Percentiles rank a stretch among this genome's conserved stretches.
Conservation (phyloP, 345 rosid species). For the Gynandropsis gynandra region DNA sequence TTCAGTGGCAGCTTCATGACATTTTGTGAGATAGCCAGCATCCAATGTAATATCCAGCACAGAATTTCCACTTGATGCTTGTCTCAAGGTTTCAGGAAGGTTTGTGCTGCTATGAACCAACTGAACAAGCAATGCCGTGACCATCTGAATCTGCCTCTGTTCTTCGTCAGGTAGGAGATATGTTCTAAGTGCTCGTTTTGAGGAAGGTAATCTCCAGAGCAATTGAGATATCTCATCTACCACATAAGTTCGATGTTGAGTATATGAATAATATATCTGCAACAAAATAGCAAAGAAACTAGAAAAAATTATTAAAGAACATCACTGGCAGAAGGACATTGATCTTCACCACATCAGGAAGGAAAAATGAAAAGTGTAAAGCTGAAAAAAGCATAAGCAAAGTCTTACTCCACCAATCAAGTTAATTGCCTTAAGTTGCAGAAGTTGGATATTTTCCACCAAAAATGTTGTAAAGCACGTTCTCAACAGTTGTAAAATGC, state of each 20-base stretch:
- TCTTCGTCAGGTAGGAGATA: constrained; percentile 98
- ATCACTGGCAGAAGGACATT: constrained; percentile 9
- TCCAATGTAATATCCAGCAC: constrained; percentile 63
- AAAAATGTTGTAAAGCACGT: constrained; percentile 78
- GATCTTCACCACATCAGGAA: not conserved
- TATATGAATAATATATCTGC: constrained; percentile 84
- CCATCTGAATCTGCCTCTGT: constrained; percentile 96
- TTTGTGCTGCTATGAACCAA: constrained; percentile 85
- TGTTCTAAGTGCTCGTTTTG: constrained; percentile 71
- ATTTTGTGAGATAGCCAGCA: constrained; percentile 52
- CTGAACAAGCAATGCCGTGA: constrained; percentile 90
- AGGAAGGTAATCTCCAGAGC: constrained; percentile 80
- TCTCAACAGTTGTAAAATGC: constrained; percentile 84
- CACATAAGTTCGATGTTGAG: constrained; percentile 78
- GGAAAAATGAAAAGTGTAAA: constrained; percentile 1
- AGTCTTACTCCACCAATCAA: constrained; percentile 73
- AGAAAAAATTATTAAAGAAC: constrained; percentile 7
- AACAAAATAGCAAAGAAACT: constrained; percentile 17
- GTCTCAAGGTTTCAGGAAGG: constrained; percentile 75
- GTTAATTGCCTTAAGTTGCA: constrained; percentile 92
- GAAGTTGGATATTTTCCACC: constrained; percentile 93
- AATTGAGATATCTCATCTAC: constrained; percentile 84
- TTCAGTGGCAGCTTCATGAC: constrained; percentile 81
- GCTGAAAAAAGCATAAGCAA: constrained; percentile 2
- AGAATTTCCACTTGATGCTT: constrained; percentile 48